A percentile compares a stretch with the other conserved stretches of the same genome.
Conservation (phyloP, 352 stramenopile genomes). For the Phytopythium kandeliae region DNA sequence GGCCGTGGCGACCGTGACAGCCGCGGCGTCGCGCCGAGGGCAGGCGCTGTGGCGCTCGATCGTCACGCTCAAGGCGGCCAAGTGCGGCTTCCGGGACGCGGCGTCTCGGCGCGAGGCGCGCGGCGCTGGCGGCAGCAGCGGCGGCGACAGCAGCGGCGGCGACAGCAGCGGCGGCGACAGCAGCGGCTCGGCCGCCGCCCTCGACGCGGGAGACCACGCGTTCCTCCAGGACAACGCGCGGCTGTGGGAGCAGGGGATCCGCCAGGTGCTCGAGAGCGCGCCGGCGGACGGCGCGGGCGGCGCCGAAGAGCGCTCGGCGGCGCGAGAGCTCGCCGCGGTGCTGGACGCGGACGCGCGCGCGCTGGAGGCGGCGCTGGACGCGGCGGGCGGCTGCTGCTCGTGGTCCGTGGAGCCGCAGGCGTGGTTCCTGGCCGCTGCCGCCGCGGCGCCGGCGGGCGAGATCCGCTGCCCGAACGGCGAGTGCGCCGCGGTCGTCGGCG, state of each 20-base stretch:
- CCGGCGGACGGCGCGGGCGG: conserved; percentile 8
- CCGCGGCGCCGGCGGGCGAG: conserved; percentile 12
- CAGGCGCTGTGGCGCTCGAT: conserved; percentile 37
- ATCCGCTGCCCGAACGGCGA: conserved; percentile 37
- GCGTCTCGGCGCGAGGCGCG: neutral
- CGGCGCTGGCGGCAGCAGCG: neutral
- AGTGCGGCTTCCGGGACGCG: conserved; percentile 20
- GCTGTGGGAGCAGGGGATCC: conserved; percentile 30
- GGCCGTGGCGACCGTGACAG: conserved; percentile 5
- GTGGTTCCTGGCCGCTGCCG: conserved; percentile 32
- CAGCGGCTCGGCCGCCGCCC: too few species aligned
- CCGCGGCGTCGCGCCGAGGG: neutral
- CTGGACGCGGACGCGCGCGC: conserved; percentile 27
- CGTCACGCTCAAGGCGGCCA: conserved; percentile 26
- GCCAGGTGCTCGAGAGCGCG: conserved; percentile 15
- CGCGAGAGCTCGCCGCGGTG: conserved; percentile 19
- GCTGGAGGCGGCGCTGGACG: conserved; percentile 14
- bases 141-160: neutral
- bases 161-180: neutral
- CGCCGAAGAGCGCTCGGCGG: conserved; percentile 1
- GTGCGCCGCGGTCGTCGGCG: conserved; percentile 30
- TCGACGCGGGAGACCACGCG: conserved; percentile 8
- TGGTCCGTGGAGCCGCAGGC: conserved; percentile 47
- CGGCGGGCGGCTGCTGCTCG: conserved; percentile 22
- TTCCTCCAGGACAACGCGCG: conserved; percentile 30